phyloP scores from a whole-genome alignment of 2,329 filamentous ascomycete species.

The Diaporthe ampelina region DNA sequence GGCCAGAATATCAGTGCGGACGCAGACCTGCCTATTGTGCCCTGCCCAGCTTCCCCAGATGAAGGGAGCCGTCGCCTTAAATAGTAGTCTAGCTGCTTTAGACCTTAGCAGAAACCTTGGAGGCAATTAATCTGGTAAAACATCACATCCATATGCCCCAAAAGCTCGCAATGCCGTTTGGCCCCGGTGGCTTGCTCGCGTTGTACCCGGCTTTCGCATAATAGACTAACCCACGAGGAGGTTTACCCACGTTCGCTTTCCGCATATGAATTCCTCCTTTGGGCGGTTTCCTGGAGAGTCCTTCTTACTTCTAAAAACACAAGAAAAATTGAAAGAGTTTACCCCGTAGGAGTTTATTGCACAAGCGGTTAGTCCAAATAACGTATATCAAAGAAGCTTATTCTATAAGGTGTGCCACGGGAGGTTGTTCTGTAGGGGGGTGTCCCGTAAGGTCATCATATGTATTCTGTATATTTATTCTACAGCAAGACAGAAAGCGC shows the following conservation, averaged over 20 bases:
- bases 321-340: no score
- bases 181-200: not conserved
- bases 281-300: no score
- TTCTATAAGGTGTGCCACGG: no score
- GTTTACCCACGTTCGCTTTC: not conserved
- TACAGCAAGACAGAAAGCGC: no score
- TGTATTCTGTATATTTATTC: no score
- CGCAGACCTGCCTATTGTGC: slow-evolving; percentile 54
- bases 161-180: not conserved
- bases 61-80: not conserved
- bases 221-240: not conserved
- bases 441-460: no score
- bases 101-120: not conserved
- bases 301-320: no score
- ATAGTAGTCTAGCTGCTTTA: not conserved
- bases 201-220: not conserved
- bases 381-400: no score
- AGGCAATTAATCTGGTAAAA: not conserved
- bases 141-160: not conserved
- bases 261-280: no score
- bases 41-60: slow-evolving; percentile 52
- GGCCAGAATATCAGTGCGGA: slow-evolving; percentile 50
- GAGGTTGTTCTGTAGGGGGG: no score
- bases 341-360: no score
- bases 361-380: no score